A percentile compares a stretch with the other conserved stretches of the same genome.
phyloP scores from a whole-genome alignment of 2,329 filamentous ascomycete genomes.

The Periglandula ipomoeae region DNA sequence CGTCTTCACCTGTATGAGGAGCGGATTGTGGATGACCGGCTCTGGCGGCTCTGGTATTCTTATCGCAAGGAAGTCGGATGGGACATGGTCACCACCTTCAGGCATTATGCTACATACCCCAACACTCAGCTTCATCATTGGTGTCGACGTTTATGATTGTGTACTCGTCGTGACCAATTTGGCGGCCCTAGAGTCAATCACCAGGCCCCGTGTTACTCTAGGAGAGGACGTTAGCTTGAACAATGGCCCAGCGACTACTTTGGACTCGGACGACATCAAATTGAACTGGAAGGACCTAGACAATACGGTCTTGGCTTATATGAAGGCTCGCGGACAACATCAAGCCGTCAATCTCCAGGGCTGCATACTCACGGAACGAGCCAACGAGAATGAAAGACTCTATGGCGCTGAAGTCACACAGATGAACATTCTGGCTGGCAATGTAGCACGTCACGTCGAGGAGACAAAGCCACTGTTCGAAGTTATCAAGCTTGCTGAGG shows the following conservation, averaged over 20 bases:
- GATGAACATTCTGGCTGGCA: constrained; percentile 48
- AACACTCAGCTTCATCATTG: constrained; percentile 79
- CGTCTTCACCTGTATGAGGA: constrained; percentile 93
- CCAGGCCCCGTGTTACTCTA: constrained; percentile 66
- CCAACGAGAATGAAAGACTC: constrained; percentile 52
- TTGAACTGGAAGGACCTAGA: constrained; percentile 42
- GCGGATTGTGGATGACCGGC: constrained; percentile 83
- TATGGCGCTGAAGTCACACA: constrained; percentile 41
- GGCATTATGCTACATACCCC: constrained; percentile 86
- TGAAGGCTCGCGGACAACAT: constrained; percentile 49
- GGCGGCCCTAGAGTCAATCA: constrained; percentile 75
- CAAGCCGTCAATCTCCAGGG: constrained; percentile 46
- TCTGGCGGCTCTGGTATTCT: constrained; percentile 85
- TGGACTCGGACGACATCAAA: constrained; percentile 43
- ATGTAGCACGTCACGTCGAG: constrained; percentile 43
- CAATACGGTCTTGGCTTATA: constrained; percentile 48
- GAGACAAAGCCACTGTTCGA: constrained; percentile 58
- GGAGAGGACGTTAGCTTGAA: constrained; percentile 72
- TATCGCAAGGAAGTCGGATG: constrained; percentile 74
- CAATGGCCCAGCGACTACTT: constrained; percentile 60
- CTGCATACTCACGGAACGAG: constrained; percentile 46
- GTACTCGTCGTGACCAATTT: constrained; percentile 87
- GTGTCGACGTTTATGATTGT: constrained; percentile 93
- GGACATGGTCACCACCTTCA: constrained; percentile 84
- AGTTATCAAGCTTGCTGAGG: constrained; percentile 82